Evolutionary conservation across 495 filamentous ascomycete genomes (phyloP), one percentile per base, ranked within the genome.

Genomic region (Daldinia decipiens): DNA sequence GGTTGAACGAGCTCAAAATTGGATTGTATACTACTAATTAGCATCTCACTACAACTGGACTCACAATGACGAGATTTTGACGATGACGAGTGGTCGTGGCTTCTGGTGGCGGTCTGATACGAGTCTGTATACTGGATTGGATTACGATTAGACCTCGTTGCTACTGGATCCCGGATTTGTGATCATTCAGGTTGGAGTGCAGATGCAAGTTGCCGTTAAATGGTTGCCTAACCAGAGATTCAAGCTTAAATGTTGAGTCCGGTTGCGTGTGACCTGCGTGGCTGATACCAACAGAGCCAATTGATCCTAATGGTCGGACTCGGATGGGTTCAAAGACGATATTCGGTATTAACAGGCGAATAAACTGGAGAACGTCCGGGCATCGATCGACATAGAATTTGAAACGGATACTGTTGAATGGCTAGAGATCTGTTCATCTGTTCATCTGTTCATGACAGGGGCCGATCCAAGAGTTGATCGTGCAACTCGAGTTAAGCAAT

Each of bases 341-440:
- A 19, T 45, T 45, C 40, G 40, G 15, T 39, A 50, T 58, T 9
- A 32, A 32, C 7, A 32, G 29, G 7, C 29, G 7, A 32, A 32
- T 32, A 34, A 11, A 34, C 32, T 12, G 65, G 65, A 62, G 31
- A 67, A 34, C 32, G 7, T 34, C 31, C 6, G 31, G 70, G 70
- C 29, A 72, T 68, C 51, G 70, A 72, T 72, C 64, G 40, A 27
- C 65, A 31, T 31, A 32, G 60, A 24, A 26, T 58, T 65, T 52
- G 61, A 65, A 68, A 72, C 65, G 31, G 34, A 19, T n/a, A 39
- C 62, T 21, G 53, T 60, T 50, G 47, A 67, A 64, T 55, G 36
- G 36, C 27, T 27, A 62, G 54, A 47, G 56, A 60, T 60, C 24
- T 51, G 59, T 56, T 19, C 29, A 58, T 50, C n/a, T n/a, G n/a